A percentile compares a stretch with the other conserved stretches of the same genome.
Conservation (phyloP, 805 yeast species). For the Monosporozyma aerobia region DNA sequence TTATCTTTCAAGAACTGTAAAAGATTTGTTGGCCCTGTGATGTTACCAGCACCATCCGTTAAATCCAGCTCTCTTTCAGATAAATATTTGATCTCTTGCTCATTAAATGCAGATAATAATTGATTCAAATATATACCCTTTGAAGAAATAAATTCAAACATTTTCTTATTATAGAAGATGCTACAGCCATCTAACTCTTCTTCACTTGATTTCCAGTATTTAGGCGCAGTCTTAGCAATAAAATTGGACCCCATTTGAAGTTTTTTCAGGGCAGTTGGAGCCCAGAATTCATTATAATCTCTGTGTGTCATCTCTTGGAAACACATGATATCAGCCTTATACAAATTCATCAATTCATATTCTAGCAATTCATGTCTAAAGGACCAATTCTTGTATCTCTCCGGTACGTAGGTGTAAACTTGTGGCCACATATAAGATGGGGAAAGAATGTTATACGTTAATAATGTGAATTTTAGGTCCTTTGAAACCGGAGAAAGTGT, state of each 20-base stretch:
- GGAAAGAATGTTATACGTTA: constrained; percentile 40
- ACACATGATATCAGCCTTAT: constrained; percentile 50
- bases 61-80: constrained; percentile 14
- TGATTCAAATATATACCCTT: constrained; percentile 30
- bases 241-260: constrained; percentile 40
- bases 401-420: constrained; percentile 43
- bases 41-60: constrained; percentile 27
- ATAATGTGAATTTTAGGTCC: constrained; percentile 22
- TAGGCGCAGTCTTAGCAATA: constrained; percentile 42
- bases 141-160: constrained; percentile 35
- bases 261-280: constrained; percentile 19
- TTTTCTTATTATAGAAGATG: constrained; percentile 40
- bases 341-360: constrained; percentile 24
- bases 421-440: constrained; percentile 54
- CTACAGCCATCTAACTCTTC: constrained; percentile 51
- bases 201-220: constrained; percentile 41
- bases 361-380: constrained; percentile 39
- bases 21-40: constrained; percentile 18
- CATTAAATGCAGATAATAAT: constrained; percentile 23
- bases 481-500: background rate
- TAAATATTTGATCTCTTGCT: constrained; percentile 22
- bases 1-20: constrained; percentile 33
- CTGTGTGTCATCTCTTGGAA: constrained; percentile 43
- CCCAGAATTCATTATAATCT: constrained; percentile 36
- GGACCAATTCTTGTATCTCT: constrained; percentile 39